Conservation (phyloP, 176 grass and related monocot genomes). For the Musa itinerans region DNA sequence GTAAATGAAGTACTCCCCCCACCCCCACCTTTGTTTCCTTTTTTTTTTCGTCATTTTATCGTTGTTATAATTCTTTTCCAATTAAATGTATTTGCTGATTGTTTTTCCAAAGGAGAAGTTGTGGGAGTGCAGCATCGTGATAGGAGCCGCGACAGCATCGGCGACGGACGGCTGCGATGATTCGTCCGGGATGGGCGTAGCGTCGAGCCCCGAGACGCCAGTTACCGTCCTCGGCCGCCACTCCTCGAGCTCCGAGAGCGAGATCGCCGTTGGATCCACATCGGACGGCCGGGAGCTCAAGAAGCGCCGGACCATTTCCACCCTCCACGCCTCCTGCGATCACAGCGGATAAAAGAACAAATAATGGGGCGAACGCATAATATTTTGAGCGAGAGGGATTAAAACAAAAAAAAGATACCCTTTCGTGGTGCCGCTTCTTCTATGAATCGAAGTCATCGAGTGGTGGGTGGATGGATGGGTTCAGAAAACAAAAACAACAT, state of each 20-base stretch:
- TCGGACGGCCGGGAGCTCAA: conserved; percentile 40
- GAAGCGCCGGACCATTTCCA: conserved; percentile 47
- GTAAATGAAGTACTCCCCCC: conserved; percentile 69
- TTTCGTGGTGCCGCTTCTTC: background rate
- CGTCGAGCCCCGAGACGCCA: conserved; percentile 56
- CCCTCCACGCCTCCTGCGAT: conserved; percentile 32
- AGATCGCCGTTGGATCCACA: conserved; percentile 48
- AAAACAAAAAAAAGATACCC: background rate
- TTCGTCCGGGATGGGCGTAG: background rate
- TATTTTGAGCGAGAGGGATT: background rate
- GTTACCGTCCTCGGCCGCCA: conserved; percentile 59
- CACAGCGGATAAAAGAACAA: background rate
- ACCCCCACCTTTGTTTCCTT: background rate
- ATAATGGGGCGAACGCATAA: conserved; percentile 3
- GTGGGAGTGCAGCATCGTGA: conserved; percentile 54
- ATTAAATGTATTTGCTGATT: background rate
- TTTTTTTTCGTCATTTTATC: background rate
- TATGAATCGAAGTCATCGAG: background rate
- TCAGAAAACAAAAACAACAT: background rate
- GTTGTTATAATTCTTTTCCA: background rate
- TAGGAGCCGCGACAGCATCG: conserved; percentile 10
- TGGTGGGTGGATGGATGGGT: background rate
- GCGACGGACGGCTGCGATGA: conserved; percentile 26
- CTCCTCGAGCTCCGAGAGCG: conserved; percentile 68
- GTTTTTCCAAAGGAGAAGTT: conserved; percentile 45